A percentile compares a stretch with the other conserved stretches of the same genome.
These are phyloP conservation scores for Ophiosphaerella korrae DNA, from an alignment of 2,329 filamentous ascomycete species.

Conservation along the genomic window DNA sequence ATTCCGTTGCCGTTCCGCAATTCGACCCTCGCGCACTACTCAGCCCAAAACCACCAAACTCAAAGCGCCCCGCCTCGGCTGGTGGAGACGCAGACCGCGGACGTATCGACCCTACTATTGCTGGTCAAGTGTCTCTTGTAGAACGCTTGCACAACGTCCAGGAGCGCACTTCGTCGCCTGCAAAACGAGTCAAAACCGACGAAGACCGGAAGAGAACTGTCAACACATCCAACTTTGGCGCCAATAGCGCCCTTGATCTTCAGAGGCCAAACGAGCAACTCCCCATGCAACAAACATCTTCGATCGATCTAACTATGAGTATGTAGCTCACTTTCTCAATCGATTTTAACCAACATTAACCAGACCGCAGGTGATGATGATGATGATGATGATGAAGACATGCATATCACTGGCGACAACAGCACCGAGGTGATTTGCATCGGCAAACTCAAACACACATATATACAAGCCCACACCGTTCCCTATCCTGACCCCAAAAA, in stretches of 20 bases:
- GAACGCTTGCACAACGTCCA: constrained; percentile 78
- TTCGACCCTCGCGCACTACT: constrained; percentile 42
- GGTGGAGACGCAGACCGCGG: constrained; percentile 28
- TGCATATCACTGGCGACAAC: constrained; percentile 63
- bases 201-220: constrained; percentile 25
- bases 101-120: constrained; percentile 22
- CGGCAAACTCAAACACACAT: constrained; percentile 72
- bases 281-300: constrained; percentile 8
- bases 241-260: constrained; percentile 51
- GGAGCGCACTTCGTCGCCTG: constrained; percentile 64
- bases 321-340: constrained; percentile 2
- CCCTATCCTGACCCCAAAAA: constrained; percentile 71
- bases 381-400: constrained; percentile 69
- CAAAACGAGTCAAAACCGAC: constrained; percentile 40
- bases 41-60: constrained; percentile 36
- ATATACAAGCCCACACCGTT: constrained; percentile 69
- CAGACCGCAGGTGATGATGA: constrained; percentile 60
- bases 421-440: constrained; percentile 78
- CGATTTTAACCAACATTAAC: constrained; percentile 29
- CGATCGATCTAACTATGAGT: constrained; percentile 46
- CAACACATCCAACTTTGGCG: constrained; percentile 16
- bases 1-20: constrained; percentile 11
- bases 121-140: constrained; percentile 66
- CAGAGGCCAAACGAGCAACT: constrained; percentile 35
- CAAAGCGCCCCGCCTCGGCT: constrained; percentile 39